Percentiles rank a stretch among this genome's conserved stretches.
Conservation (phyloP, 371 early-diverging fungal genomes). For the Saksenaea vasiformis region DNA sequence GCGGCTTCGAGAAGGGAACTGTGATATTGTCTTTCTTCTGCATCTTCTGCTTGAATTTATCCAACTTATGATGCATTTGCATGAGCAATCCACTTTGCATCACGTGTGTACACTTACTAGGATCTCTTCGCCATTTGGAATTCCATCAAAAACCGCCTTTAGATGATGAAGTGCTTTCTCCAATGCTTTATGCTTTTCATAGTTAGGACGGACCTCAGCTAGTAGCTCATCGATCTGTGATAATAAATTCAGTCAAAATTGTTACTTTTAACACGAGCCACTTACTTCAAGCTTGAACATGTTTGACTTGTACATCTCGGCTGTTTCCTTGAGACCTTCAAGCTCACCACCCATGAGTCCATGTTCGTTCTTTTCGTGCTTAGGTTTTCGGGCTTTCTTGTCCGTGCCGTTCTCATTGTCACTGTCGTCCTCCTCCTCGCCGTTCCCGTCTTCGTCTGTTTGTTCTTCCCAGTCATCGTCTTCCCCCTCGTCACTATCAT, state of each 20-base stretch:
- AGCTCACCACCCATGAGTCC: slow-evolving; percentile 82
- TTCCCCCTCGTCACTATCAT: slow-evolving; percentile 37
- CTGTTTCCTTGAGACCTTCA: slow-evolving; percentile 78
- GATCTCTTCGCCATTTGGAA: slow-evolving; percentile 49
- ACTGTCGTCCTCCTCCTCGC: slow-evolving; percentile 42
- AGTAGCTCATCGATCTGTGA: slow-evolving; percentile 82
- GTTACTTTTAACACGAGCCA: neutral
- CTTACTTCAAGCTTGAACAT: slow-evolving; percentile 85
- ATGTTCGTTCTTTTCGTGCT: slow-evolving; percentile 35
- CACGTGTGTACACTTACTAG: slow-evolving; percentile 39
- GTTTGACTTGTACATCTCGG: slow-evolving; percentile 87
- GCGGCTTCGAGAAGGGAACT: slow-evolving; percentile 78
- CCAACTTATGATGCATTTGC: slow-evolving; percentile 29
- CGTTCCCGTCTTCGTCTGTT: slow-evolving; percentile 36
- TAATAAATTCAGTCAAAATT: neutral
- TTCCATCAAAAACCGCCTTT: slow-evolving; percentile 55
- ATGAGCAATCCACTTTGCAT: neutral
- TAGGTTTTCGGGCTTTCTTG: slow-evolving; percentile 26
- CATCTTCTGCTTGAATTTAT: slow-evolving; percentile 46
- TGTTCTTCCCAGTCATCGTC: slow-evolving; percentile 47
- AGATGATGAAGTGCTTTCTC: slow-evolving; percentile 75
- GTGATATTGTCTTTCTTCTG: slow-evolving; percentile 52
- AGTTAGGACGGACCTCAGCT: slow-evolving; percentile 67
- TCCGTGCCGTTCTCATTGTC: slow-evolving; percentile 11
- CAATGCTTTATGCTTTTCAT: slow-evolving; percentile 67